These are phyloP conservation scores for Fonsecaea erecta DNA, from an alignment of 2,329 filamentous ascomycete species.

Conservation along the genomic window DNA sequence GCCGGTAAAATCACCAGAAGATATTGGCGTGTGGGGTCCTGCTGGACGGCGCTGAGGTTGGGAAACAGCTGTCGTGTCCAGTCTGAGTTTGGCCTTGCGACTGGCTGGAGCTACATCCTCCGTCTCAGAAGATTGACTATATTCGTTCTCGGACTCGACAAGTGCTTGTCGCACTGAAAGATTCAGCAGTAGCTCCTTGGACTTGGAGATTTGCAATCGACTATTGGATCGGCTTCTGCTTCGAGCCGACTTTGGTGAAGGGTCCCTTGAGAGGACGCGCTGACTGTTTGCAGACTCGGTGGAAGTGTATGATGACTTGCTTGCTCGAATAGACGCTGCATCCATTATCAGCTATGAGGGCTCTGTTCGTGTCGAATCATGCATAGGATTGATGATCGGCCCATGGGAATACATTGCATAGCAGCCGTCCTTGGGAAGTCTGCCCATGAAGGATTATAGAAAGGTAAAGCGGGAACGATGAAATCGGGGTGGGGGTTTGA, in stretches of 20 bases:
- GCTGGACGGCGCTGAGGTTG: slow-evolving; percentile 21
- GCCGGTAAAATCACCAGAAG: slow-evolving; percentile 30
- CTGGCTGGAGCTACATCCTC: slow-evolving; percentile 26
- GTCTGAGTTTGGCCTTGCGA: slow-evolving; percentile 30
- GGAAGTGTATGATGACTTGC: slow-evolving; percentile 20
- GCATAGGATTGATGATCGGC: neutral
- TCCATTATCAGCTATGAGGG: slow-evolving; percentile 9
- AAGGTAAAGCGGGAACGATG: neutral
- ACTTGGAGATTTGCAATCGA: slow-evolving; percentile 29
- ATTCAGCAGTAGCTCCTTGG: slow-evolving; percentile 34
- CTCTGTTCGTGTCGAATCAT: neutral
- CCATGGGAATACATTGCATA: neutral
- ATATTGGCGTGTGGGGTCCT: slow-evolving; percentile 36
- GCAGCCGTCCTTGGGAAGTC: neutral
- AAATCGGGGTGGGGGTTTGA: neutral
- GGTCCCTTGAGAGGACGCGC: slow-evolving; percentile 20
- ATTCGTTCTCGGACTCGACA: slow-evolving; percentile 35
- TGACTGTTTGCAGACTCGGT: slow-evolving; percentile 18
- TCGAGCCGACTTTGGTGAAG: slow-evolving; percentile 29
- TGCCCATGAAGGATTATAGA: neutral
- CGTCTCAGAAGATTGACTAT: slow-evolving; percentile 23
- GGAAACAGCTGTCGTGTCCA: slow-evolving; percentile 32
- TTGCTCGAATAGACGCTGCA: slow-evolving; percentile 19
- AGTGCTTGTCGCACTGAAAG: slow-evolving; percentile 28
- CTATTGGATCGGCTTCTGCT: slow-evolving; percentile 33